Base-by-base conservation (phyloP, 169 alveolate species). In the Theileria equi region DNA sequence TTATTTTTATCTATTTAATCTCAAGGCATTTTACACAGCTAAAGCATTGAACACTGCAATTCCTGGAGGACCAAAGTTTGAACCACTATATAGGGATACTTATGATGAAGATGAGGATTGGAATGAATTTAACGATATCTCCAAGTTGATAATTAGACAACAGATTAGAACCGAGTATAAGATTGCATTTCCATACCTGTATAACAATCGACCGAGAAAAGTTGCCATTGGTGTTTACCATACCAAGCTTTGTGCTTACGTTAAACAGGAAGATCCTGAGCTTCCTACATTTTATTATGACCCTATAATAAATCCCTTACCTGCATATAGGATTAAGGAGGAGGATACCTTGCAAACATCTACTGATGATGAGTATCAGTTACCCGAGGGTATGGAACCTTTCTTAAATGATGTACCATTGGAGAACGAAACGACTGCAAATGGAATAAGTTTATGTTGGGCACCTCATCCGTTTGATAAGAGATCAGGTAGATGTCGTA, bases 51-150 rank as follows among this genome's bases (percentile, higher is more conserved):
- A 97, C 89, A 85, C 97, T 88, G 99, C 99, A 19, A 98, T 98
- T 48, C 99, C 99, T 8, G 99, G 99, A 40, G 99, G 99, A 0
- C 99, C 99, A 21, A 98, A 98, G 90, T 98, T 97, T 89, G 99
- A 98, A 89, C 99, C 99, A 28, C 88, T 98, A 45, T 96, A 82
- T 83, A 88, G 99, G 53, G 99, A 95, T 89, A 85, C 92, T 61
- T 84, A 86, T 62, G 98, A 96, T 40, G 99, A 97, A 64, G 99
- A 98, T 80, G 99, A 98, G 81, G 99, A 98, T 89, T 98, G 99
- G 99, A 98, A 97, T 81, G 99, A 98, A 85, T 98, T 98, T 86
- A 98, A 97, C 84, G 99, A 98, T 77, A 95, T 98, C 43, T 92
- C 95, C 80, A 96, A 98, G 85, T 93, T 98, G 66, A 97, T 98